These are phyloP conservation scores for Penicillium brasilianum DNA, from an alignment of 2,329 filamentous ascomycete species.

Conservation along the genomic window DNA sequence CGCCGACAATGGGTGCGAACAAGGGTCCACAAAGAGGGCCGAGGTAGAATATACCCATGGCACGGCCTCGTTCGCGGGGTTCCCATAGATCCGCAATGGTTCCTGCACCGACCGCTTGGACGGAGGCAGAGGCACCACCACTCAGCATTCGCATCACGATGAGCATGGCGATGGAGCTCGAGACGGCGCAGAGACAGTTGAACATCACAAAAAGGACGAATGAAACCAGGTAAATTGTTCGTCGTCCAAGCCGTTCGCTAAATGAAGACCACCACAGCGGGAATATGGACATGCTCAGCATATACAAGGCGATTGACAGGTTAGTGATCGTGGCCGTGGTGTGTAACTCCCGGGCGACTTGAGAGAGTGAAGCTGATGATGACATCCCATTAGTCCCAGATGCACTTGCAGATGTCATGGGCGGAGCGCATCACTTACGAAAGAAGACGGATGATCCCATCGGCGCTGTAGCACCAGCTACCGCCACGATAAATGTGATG, in stretches of 20 bases:
- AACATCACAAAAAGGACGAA: constrained; percentile 75
- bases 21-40: constrained; percentile 77
- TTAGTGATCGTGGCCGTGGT: constrained; percentile 71
- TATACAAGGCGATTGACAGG: constrained; percentile 77
- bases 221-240: constrained; percentile 77
- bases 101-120: constrained; percentile 81
- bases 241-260: constrained; percentile 71
- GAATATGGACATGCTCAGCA: constrained; percentile 82
- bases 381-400: not conserved
- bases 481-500: constrained; percentile 76
- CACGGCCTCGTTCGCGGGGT: constrained; percentile 69
- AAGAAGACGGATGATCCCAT: constrained; percentile 85
- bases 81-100: constrained; percentile 85
- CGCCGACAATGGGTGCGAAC: constrained; percentile 76
- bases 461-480: constrained; percentile 77
- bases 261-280: constrained; percentile 88
- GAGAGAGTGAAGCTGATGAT: constrained; percentile 67
- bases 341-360: constrained; percentile 67
- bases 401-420: not conserved
- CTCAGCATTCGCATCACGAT: constrained; percentile 75
- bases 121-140: constrained; percentile 78
- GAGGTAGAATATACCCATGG: constrained; percentile 85
- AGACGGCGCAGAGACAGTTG: constrained; percentile 70
- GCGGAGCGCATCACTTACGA: constrained; percentile 58
- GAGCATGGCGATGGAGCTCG: constrained; percentile 73